Evolutionary conservation across 2,329 filamentous ascomycete species (phyloP).

Genomic region (Leptographium procerum): DNA sequence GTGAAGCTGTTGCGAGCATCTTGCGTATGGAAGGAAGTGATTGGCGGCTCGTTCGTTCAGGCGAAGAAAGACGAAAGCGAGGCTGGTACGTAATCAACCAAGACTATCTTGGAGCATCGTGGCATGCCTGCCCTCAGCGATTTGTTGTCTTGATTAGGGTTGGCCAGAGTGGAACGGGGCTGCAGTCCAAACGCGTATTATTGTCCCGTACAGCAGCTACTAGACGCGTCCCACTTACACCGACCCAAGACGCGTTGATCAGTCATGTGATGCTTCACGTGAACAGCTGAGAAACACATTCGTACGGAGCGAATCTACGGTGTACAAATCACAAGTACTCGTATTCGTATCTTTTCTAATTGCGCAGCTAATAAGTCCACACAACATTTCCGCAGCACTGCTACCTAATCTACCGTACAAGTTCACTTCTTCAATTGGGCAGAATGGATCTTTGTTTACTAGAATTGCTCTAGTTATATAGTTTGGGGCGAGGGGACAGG

Average conservation of each 20-base stretch:
- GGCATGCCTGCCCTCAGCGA: background rate
- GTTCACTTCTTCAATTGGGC: background rate
- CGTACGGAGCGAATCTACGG: no score
- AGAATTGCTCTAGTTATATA: background rate
- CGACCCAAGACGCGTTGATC: background rate
- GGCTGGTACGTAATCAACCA: background rate
- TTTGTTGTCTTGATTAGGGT: background rate
- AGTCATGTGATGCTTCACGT: background rate
- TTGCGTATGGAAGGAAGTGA: background rate
- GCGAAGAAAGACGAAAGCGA: background rate
- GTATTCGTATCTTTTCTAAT: no score
- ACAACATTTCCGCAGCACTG: no score
- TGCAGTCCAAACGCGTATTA: constrained; percentile 3
- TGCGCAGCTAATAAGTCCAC: no score
- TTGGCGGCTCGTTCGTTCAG: background rate
- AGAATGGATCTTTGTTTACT: background rate
- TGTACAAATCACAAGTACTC: no score
- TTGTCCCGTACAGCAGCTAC: background rate
- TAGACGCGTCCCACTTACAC: constrained; percentile 10
- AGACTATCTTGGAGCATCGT: background rate
- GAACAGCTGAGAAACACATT: background rate
- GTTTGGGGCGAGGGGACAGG: background rate
- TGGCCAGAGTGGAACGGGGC: background rate
- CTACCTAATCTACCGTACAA: background rate
- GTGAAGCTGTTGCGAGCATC: constrained; percentile 1